Percentiles rank a stretch among this genome's conserved stretches.
These are phyloP conservation scores for Cyclotella kingstonii DNA, from an alignment of 108 stramenopile species.

Conservation along the genomic window DNA sequence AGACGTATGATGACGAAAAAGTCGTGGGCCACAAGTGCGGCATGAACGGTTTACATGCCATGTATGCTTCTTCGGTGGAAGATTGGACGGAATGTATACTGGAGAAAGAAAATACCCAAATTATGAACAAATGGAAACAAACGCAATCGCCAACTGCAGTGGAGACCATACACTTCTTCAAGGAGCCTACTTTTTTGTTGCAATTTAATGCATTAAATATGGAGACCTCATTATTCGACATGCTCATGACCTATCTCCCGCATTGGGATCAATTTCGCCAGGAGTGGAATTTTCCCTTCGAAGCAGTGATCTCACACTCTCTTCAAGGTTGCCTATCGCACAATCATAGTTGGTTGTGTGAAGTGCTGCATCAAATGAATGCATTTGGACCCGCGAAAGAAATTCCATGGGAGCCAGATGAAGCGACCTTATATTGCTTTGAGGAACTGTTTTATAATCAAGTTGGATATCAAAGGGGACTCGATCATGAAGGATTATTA, in stretches of 20 bases:
- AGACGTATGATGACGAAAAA: slow-evolving; percentile 2
- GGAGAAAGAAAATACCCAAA: slow-evolving; percentile 12
- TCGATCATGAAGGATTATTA: slow-evolving; percentile 22
- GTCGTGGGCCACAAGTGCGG: slow-evolving; percentile 30
- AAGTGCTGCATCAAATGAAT: slow-evolving; percentile 40
- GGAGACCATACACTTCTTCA: slow-evolving; percentile 30
- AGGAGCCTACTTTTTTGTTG: slow-evolving; percentile 32
- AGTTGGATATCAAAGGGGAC: slow-evolving; percentile 19
- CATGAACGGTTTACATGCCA: slow-evolving; percentile 36
- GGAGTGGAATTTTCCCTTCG: slow-evolving; percentile 24
- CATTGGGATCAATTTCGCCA: slow-evolving; percentile 23
- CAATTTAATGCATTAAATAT: slow-evolving; percentile 32
- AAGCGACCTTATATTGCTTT: slow-evolving; percentile 37
- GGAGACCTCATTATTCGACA: slow-evolving; percentile 35
- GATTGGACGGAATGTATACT: slow-evolving; percentile 40
- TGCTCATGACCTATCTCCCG: slow-evolving; percentile 34
- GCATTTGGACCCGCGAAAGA: slow-evolving; percentile 42
- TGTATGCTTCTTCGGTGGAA: slow-evolving; percentile 36
- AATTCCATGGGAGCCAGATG: slow-evolving; percentile 30
- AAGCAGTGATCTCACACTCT: slow-evolving; percentile 31
- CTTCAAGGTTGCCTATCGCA: slow-evolving; percentile 34
- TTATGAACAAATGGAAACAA: slow-evolving; percentile 29
- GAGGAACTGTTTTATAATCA: slow-evolving; percentile 27
- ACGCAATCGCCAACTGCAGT: slow-evolving; percentile 27
- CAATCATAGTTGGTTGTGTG: slow-evolving; percentile 32